Evolutionary conservation across 768 basidiomycete species (phyloP), one percentile per base, ranked within the genome.

Genomic region (Boletus sp.): DNA sequence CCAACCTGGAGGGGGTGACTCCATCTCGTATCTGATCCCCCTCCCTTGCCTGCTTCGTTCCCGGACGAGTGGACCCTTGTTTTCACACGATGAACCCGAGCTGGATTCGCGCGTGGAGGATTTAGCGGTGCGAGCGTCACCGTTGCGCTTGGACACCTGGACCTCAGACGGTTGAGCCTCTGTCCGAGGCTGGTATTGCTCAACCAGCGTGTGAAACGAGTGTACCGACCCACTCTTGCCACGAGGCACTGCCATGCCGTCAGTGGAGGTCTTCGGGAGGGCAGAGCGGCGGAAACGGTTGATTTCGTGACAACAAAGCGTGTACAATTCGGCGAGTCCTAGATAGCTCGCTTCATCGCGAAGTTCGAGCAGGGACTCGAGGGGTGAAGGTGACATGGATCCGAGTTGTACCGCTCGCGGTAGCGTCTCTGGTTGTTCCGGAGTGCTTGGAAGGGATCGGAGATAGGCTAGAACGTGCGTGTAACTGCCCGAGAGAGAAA

Each of bases 321-420:
- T 78, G 56, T 81, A 75, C 17, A 93, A 77, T 42, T 78, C 79
- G 0, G 78, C 77, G 49, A 93, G 82, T 27, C 81, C 83, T n/a
- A 93, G 81, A 64, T 83, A 90, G 39, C 75, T 74, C 2, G 90
- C 87, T 65, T 93, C 90, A 58, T 93, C 89, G 11, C 89, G 82
- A 23, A 92, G 80, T 56, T 90, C 87, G 41, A 89, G 77, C 23
- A 93, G 78, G 1, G 73, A 74, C 50, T 90, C 90, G 19, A 90
- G 73, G 10, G 82, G 81, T 2, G 76, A 64, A 17, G 70, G 72
- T 7, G 75, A 75, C 25, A 70, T 70, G 32, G 77, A 73, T 35
- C 71, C 70, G 21, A 81, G 76, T 54, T 81, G 82, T 2, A 81
- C 77, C 6, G 79, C 77, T 25, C 82, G 83, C 1, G 90, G 89